These are phyloP conservation scores for Nigrograna mackinnonii DNA, from an alignment of 2,329 filamentous ascomycete genomes.

Conservation along the genomic window DNA sequence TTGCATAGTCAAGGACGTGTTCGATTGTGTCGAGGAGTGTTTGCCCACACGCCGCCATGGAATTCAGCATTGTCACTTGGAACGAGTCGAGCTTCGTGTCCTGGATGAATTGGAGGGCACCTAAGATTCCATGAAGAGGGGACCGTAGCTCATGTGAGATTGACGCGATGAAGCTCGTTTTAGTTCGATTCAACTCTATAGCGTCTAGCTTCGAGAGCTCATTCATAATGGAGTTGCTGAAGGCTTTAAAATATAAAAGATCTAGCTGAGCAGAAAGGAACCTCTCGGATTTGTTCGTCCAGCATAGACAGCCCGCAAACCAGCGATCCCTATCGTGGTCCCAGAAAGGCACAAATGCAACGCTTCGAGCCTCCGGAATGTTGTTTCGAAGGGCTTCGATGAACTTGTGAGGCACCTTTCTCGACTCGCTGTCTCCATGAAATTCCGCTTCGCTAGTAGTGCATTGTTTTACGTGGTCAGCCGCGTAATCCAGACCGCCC, in stretches of 20 bases:
- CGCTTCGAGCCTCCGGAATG: constrained; percentile 43
- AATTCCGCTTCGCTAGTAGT: constrained; percentile 1
- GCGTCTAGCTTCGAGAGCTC: constrained; percentile 60
- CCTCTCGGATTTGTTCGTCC: constrained; percentile 32
- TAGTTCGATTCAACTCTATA: constrained; percentile 42
- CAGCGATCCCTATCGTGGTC: constrained; percentile 41
- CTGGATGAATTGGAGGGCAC: constrained; percentile 45
- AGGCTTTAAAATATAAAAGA: constrained; percentile 38
- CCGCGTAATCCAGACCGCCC: too few species aligned
- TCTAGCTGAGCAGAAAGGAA: constrained; percentile 32
- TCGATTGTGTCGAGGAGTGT: constrained; percentile 48
- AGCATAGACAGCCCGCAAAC: constrained; percentile 40
- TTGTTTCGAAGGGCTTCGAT: constrained; percentile 52
- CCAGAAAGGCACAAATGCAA: constrained; percentile 44
- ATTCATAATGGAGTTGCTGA: constrained; percentile 57
- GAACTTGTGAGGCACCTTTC: neutral
- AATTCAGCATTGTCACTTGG: constrained; percentile 26
- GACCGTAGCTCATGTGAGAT: constrained; percentile 56
- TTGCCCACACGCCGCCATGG: constrained; percentile 44
- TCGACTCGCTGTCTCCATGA: neutral
- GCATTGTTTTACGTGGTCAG: too few species aligned
- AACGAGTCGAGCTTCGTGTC: constrained; percentile 22
- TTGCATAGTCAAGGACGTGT: constrained; percentile 35
- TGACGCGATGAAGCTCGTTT: constrained; percentile 46
- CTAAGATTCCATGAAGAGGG: constrained; percentile 64